These are phyloP conservation scores for Russula sp. DNA, from an alignment of 768 basidiomycete species.

Conservation along the genomic window DNA sequence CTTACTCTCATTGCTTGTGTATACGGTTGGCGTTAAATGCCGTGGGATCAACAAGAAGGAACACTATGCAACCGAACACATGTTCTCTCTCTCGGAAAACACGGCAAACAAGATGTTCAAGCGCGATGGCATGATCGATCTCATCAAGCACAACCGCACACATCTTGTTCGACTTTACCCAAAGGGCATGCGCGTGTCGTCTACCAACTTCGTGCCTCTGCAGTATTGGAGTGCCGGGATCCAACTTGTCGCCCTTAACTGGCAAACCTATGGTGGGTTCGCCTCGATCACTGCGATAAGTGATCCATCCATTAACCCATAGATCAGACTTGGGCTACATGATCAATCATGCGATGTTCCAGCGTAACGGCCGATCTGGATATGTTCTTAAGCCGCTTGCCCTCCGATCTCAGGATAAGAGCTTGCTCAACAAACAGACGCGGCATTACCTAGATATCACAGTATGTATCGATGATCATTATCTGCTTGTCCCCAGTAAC, in stretches of 20 bases:
- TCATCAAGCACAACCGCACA: constrained; percentile 82
- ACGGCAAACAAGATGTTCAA: constrained; percentile 74
- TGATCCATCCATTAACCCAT: constrained; percentile 14
- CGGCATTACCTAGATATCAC: constrained; percentile 64
- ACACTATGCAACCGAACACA: constrained; percentile 79
- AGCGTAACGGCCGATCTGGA: constrained; percentile 81
- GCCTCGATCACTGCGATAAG: neutral
- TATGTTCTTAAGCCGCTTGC: constrained; percentile 88
- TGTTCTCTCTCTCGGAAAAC: constrained; percentile 90
- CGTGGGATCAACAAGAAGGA: constrained; percentile 86
- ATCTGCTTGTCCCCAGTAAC: neutral
- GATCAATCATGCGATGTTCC: constrained; percentile 96
- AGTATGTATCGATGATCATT: constrained; percentile 38
- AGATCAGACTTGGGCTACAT: constrained; percentile 76
- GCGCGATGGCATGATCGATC: constrained; percentile 53
- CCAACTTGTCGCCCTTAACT: constrained; percentile 92
- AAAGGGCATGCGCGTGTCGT: constrained; percentile 73
- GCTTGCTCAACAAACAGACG: constrained; percentile 50
- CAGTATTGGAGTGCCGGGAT: constrained; percentile 86
- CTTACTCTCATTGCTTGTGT: constrained; percentile 76
- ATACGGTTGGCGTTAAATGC: constrained; percentile 95
- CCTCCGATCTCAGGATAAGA: constrained; percentile 63
- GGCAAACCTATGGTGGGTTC: constrained; percentile 88
- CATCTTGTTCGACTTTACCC: constrained; percentile 89
- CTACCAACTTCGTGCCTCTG: constrained; percentile 86